Conservation (phyloP, 1,284 basidiomycete species). For the Ustilago cynodontis region DNA sequence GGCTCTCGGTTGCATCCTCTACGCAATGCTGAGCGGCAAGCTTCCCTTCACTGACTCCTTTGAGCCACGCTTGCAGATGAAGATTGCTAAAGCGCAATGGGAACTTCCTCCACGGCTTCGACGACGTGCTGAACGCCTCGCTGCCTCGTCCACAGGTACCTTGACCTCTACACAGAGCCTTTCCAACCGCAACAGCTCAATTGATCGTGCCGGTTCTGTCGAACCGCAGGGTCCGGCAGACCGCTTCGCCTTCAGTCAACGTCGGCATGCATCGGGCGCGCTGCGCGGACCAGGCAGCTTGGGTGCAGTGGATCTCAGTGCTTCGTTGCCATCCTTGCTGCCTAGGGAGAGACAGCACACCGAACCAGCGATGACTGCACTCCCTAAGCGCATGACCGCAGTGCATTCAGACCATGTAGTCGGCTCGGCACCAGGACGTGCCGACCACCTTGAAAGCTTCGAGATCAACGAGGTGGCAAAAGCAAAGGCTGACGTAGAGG, state of each 20-base stretch:
- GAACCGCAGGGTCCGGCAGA: slow-evolving; percentile 19
- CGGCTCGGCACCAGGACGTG: slow-evolving; percentile 50
- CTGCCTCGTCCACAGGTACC: slow-evolving; percentile 29
- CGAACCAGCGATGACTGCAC: slow-evolving; percentile 13
- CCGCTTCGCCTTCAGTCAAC: slow-evolving; percentile 38
- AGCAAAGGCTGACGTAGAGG: slow-evolving; percentile 48
- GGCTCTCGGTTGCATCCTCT: slow-evolving; percentile 64
- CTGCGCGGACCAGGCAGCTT: slow-evolving; percentile 13
- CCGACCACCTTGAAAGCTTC: slow-evolving; percentile 38
- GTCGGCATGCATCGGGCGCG: slow-evolving; percentile 19
- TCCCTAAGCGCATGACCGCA: slow-evolving; percentile 12
- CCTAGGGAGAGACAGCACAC: slow-evolving; percentile 31
- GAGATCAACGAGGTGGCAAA: slow-evolving; percentile 56
- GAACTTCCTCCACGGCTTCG: slow-evolving; percentile 54
- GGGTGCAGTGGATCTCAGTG: slow-evolving; percentile 45
- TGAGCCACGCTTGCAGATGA: slow-evolving; percentile 62
- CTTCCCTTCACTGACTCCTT: slow-evolving; percentile 62
- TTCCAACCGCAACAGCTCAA: slow-evolving; percentile 22
- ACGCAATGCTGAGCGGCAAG: slow-evolving; percentile 58
- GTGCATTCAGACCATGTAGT: slow-evolving; percentile 49
- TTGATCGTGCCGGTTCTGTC: slow-evolving; percentile 21
- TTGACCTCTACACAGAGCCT: slow-evolving; percentile 26
- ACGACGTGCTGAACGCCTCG: slow-evolving; percentile 42
- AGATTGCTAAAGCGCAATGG: slow-evolving; percentile 64
- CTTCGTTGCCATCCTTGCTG: slow-evolving; percentile 48